Percentiles rank a stretch among this genome's conserved stretches.
Conservation (phyloP, 352 stramenopile genomes). For the Phytopythium montanum region DNA sequence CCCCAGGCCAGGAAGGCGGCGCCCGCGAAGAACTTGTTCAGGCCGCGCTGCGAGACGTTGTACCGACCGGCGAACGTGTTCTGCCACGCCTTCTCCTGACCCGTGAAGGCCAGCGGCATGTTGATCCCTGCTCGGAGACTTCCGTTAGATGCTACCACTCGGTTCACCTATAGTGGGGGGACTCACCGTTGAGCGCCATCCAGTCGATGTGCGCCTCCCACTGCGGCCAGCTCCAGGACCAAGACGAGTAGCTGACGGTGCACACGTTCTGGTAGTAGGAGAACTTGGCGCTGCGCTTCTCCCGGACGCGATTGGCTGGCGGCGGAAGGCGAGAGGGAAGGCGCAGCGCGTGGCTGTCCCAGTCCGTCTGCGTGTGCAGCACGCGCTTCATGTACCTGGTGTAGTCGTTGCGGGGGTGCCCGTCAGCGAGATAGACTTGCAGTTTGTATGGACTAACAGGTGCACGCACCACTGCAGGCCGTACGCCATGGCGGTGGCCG, state of each 20-base stretch:
- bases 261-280: slow-evolving; percentile 93
- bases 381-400: slow-evolving; percentile 63
- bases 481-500: slow-evolving; percentile 64
- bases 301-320: slow-evolving; percentile 24
- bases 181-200: slow-evolving; percentile 86
- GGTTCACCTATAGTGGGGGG: background rate
- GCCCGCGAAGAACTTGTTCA: slow-evolving; percentile 89
- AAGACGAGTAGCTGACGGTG: slow-evolving; percentile 90
- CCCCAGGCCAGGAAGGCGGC: slow-evolving; percentile 87
- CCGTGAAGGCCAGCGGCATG: slow-evolving; percentile 87
- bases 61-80: slow-evolving; percentile 80
- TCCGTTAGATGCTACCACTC: background rate
- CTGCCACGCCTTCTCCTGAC: slow-evolving; percentile 88
- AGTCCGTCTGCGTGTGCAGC: slow-evolving; percentile 76
- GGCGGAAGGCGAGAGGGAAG: slow-evolving; percentile 48
- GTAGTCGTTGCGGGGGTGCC: no score
- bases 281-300: slow-evolving; percentile 70
- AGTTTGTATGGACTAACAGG: background rate
- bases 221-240: slow-evolving; percentile 82
- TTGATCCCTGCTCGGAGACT: slow-evolving; percentile 62
- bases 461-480: slow-evolving; percentile 53
- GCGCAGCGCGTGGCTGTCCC: slow-evolving; percentile 72
- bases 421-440: background rate
- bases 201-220: slow-evolving; percentile 92
- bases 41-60: slow-evolving; percentile 66